Evolutionary conservation across 331 rosid species (phyloP).

Genomic region (Stylosanthes scabra): DNA sequence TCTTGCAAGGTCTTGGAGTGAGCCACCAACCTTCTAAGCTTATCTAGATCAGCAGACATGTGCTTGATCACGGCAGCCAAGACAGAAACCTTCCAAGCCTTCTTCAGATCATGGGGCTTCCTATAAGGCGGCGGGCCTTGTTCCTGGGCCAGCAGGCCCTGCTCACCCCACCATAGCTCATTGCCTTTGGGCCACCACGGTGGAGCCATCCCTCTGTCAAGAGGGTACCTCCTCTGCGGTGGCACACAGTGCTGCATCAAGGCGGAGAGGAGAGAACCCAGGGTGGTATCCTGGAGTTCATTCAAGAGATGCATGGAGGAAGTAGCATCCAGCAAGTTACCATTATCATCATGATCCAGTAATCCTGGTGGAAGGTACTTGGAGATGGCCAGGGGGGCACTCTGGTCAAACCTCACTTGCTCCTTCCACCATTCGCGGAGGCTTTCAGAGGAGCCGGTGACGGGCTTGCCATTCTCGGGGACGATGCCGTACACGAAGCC

Average conservation of each 20-base stretch:
- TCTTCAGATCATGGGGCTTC: slow-evolving; percentile 68
- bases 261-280: slow-evolving; percentile 70
- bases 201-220: slow-evolving; percentile 65
- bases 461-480: slow-evolving; percentile 64
- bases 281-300: slow-evolving; percentile 61
- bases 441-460: slow-evolving; percentile 65
- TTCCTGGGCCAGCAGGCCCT: slow-evolving; percentile 45
- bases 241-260: slow-evolving; percentile 64
- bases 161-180: slow-evolving; percentile 68
- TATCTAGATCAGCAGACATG: slow-evolving; percentile 55
- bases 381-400: slow-evolving; percentile 46
- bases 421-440: slow-evolving; percentile 70
- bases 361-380: slow-evolving; percentile 30
- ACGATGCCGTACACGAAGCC: slow-evolving; percentile 56
- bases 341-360: neutral
- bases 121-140: slow-evolving; percentile 58
- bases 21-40: slow-evolving; percentile 49
- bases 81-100: slow-evolving; percentile 69
- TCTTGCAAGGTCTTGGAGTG: slow-evolving; percentile 65
- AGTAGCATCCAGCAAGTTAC: slow-evolving; percentile 27
- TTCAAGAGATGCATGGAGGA: slow-evolving; percentile 58
- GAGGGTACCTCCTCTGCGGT: slow-evolving; percentile 59
- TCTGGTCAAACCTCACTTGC: slow-evolving; percentile 45
- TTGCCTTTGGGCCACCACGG: slow-evolving; percentile 72
- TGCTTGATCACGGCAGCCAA: slow-evolving; percentile 63